Evolutionary conservation across 2,329 filamentous ascomycete species (phyloP), one percentile per base, ranked within the genome.

Genomic region (Calonectria pteridis): DNA sequence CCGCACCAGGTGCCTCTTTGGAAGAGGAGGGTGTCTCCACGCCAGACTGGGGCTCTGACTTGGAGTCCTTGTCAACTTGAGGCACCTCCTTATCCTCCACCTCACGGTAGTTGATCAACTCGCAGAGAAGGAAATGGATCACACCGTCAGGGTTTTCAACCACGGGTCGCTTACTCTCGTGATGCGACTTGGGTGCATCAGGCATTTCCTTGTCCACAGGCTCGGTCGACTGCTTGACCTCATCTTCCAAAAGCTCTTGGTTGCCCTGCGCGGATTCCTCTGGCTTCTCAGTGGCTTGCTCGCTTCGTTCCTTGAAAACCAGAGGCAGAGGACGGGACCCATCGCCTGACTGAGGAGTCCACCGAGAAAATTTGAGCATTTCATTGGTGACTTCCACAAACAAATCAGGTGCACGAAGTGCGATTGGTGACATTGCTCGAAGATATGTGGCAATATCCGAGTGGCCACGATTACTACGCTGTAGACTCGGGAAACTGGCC

Each of bases 101-200:
- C 82, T 98, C 96, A 80, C 94, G 94, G 85, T 98, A 98, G 65
- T 95, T 96, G 70, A 98, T 89, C 58, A 99, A 88, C 83, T 99
- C 97, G 72, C 94, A 97, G 6, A 99, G 91, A 28, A 99, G 88
- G 84, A 98, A 99, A 81, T 98, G 95, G 72, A 99, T 93, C 4
- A 99, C 95, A 5, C 97, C 97, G 83, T 98, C 97, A 0, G 96
- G 95, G 75, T 97, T 95, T 83, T 98, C 96, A 7, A 98, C 92
- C 16, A 96, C 89, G 1, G 97, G 96, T 11, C 94, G 88, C 84
- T 97, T 98, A 50, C 91, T 85, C 73, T 98, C 95, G 43, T 86
- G 82, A 11, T 85, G 82, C 4, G 88, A 77, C 83, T 96, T 98
- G 4, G 90, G 87, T 26, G 87, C 89, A 79, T 95, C 93, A 2